Conservation (phyloP, 805 yeast genomes). For the Grigorovia jiainica region DNA sequence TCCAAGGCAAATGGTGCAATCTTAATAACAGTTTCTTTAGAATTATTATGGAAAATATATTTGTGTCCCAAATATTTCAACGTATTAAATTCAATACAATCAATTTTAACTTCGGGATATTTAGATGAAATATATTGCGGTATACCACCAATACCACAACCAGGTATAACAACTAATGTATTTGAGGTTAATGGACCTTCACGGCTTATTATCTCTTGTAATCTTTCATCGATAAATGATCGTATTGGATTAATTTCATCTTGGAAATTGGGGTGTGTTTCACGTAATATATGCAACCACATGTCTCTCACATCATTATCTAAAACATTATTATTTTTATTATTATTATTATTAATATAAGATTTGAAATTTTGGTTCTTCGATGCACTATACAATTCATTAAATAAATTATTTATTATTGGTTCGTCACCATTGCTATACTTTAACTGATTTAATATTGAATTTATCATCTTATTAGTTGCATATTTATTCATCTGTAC, state of each 20-base stretch:
- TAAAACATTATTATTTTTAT: too few species aligned
- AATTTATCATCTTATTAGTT: background rate
- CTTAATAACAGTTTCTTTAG: slow-evolving; percentile 8
- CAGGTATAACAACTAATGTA: slow-evolving; percentile 66
- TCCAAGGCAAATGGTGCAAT: slow-evolving; percentile 51
- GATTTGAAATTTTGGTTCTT: background rate
- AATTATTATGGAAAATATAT: slow-evolving; percentile 36
- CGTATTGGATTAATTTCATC: slow-evolving; percentile 46
- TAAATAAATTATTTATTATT: background rate
- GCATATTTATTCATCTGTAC: background rate
- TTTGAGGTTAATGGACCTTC: slow-evolving; percentile 23
- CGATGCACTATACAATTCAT: background rate
- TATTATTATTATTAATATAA: slow-evolving; percentile 42
- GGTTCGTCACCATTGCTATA: background rate
- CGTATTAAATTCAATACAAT: slow-evolving; percentile 68
- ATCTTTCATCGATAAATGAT: slow-evolving; percentile 39
- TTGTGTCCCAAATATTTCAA: slow-evolving; percentile 65
- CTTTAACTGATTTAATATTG: background rate
- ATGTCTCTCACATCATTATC: slow-evolving; percentile 40
- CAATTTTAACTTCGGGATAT: slow-evolving; percentile 41
- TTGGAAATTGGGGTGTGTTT: slow-evolving; percentile 52
- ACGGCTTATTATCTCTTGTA: slow-evolving; percentile 14
- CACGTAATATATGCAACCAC: slow-evolving; percentile 68
- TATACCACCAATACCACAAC: slow-evolving; percentile 76
- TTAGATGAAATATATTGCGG: slow-evolving; percentile 47